Evolutionary conservation across 2,329 filamentous ascomycete species (phyloP), one percentile per base, ranked within the genome.

Genomic region (Cadophora luteo-olivacea): DNA sequence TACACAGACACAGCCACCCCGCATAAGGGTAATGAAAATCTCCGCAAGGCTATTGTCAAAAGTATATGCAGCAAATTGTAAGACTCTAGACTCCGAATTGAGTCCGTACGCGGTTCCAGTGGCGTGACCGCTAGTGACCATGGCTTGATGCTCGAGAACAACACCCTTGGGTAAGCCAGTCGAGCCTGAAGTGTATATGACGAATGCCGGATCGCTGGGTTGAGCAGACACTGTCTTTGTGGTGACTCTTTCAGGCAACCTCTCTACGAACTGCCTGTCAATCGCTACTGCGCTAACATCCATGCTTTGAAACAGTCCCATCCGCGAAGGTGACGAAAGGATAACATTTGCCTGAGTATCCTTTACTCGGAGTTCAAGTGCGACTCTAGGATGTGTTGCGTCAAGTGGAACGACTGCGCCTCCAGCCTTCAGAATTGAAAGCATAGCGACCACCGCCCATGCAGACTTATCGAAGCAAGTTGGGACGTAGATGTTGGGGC

Each of bases 381-480:
- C 14, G 22, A 22, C 25, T 55, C 14, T 3, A 0, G 93, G 92
- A 0, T 89, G 92, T 4, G 84, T 87, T 0, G 91, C 90, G 0
- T 92, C 83, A 3, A 97, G 82, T 0, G 92, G 92, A 9, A 97
- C 79, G 74, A 95, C 95, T 16, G 89, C 92, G 73, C 88, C 90
- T 6, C 92, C 92, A 1, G 88, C 82, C 75, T 95, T 95, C 36
- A 92, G 78, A 29, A 90, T 84, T 0, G 87, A 92, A 25, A 97
- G 81, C 24, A 97, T 91, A 0, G 88, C 84, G 38, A 89, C 83
- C 74, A 96, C 96, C 0, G 95, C 80, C 33, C 87, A 78, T 0
- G 87, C 78, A 0, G 90, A 94, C 76, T 95, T 96, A n/a, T 93
- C 86, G 86, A 96, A 89, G 54, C 90, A 48, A 3, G 45, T 48